Conservation (phyloP, 2,329 filamentous ascomycete species). For the Pseudogymnoascus sp. region DNA sequence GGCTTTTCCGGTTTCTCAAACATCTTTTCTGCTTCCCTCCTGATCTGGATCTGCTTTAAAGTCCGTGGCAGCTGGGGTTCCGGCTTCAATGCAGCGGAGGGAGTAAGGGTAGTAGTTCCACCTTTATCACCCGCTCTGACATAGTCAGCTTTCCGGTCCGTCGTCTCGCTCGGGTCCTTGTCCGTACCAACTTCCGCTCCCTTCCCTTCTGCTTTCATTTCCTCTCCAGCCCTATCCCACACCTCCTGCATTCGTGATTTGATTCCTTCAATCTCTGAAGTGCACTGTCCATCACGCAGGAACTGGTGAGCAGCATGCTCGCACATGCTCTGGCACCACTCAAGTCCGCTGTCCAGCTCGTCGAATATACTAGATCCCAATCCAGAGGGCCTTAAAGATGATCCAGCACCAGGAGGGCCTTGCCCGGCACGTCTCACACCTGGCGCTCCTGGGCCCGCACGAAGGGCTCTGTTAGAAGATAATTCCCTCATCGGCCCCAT, state of each 20-base stretch:
- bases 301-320: slow-evolving; percentile 86
- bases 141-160: neutral
- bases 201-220: neutral
- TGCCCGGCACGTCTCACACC: neutral
- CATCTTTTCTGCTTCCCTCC: slow-evolving; percentile 5
- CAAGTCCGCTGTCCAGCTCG: slow-evolving; percentile 67
- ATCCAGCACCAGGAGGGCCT: neutral
- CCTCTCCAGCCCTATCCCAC: slow-evolving; percentile 32
- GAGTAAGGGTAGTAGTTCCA: neutral
- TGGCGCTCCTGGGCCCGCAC: neutral
- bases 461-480: neutral
- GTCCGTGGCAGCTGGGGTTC: neutral
- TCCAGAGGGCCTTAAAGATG: neutral
- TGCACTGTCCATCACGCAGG: slow-evolving; percentile 78
- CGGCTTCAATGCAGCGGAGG: neutral
- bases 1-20: slow-evolving; percentile 3
- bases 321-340: slow-evolving; percentile 71
- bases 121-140: slow-evolving; percentile 1
- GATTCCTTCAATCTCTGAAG: slow-evolving; percentile 64
- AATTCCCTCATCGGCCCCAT: slow-evolving; percentile 29
- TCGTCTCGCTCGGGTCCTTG: neutral
- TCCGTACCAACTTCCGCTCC: neutral
- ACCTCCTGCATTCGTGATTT: slow-evolving; percentile 57
- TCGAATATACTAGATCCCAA: slow-evolving; percentile 51
- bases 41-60: slow-evolving; percentile 1